Evolutionary conservation across 305 asterid species (phyloP).

Genomic region (Coffea humblotiana): DNA sequence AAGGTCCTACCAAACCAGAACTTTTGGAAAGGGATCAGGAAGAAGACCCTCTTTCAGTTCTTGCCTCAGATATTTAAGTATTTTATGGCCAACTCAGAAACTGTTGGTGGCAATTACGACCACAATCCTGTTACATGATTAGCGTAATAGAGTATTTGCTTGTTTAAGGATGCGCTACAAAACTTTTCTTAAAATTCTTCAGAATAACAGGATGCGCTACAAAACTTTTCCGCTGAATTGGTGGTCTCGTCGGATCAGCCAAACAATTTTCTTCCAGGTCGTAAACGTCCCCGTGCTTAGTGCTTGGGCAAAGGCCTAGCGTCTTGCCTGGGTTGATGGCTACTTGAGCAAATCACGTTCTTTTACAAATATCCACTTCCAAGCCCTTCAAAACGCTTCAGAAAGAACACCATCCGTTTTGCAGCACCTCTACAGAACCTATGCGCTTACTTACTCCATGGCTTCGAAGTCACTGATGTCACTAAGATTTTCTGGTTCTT

Average conservation of each 20-base stretch:
- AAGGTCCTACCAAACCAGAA: too few relatives aligned
- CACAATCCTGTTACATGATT: too few relatives aligned
- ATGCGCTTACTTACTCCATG: slow-evolving; percentile 14
- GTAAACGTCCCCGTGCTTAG: not conserved
- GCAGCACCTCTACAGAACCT: not conserved
- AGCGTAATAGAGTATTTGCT: too few relatives aligned
- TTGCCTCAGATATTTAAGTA: too few relatives aligned
- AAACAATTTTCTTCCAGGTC: not conserved
- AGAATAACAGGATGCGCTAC: too few relatives aligned
- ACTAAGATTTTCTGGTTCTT: slow-evolving; percentile 39
- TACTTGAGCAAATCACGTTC: not conserved
- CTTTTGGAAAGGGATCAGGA: too few relatives aligned
- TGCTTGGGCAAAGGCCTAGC: not conserved
- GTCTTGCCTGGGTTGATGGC: not conserved
- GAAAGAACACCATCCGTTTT: too few relatives aligned
- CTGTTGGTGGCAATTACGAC: too few relatives aligned
- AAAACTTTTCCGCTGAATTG: not conserved
- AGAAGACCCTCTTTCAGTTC: too few relatives aligned
- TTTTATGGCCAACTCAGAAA: too few relatives aligned
- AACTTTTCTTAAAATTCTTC: too few relatives aligned
- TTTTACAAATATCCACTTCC: not conserved
- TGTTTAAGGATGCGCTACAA: too few relatives aligned
- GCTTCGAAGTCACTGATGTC: slow-evolving; percentile 54
- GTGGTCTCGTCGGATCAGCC: not conserved
- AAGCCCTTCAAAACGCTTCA: not conserved